Conservation (phyloP, 371 early-diverging fungal species). For the Dinochytrium kinnereticum region DNA sequence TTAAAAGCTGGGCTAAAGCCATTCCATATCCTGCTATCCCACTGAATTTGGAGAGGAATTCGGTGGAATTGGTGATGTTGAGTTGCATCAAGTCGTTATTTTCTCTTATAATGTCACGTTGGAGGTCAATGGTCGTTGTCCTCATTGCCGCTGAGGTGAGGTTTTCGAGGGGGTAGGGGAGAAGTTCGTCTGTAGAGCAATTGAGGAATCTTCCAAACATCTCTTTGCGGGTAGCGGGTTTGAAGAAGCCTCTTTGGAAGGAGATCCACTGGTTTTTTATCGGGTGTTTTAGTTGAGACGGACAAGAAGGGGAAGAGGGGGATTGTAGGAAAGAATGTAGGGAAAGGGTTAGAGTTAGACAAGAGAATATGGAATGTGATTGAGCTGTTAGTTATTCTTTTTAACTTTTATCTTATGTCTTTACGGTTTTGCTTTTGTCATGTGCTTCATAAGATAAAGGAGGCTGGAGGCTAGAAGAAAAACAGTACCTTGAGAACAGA, state of each 20-base stretch:
- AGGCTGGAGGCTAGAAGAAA: not conserved
- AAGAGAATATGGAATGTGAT: too few species aligned
- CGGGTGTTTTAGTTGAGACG: too few species aligned
- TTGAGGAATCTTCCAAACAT: constrained; percentile 10
- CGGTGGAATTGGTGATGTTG: constrained; percentile 10
- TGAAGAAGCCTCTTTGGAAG: constrained; percentile 14
- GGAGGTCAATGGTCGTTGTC: not conserved
- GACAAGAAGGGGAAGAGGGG: too few species aligned
- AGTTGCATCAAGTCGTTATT: not conserved
- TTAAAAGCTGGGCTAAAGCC: not conserved
- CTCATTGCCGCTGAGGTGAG: constrained; percentile 3
- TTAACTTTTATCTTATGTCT: not conserved
- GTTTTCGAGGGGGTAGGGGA: constrained; percentile 22
- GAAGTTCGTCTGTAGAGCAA: constrained; percentile 13
- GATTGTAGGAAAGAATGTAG: too few species aligned
- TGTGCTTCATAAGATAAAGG: not conserved
- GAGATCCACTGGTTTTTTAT: constrained; percentile 8
- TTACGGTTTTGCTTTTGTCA: too few species aligned
- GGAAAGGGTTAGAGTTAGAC: too few species aligned
- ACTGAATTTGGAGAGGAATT: not conserved
- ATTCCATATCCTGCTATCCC: not conserved
- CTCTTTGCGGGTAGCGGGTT: constrained; percentile 4
- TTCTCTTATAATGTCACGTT: not conserved
- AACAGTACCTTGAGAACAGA: not conserved
- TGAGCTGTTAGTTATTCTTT: too few species aligned